Evolutionary conservation across 192 early-diverging fungal genomes (phyloP).

Genomic region (Haplosporangium gracile): DNA sequence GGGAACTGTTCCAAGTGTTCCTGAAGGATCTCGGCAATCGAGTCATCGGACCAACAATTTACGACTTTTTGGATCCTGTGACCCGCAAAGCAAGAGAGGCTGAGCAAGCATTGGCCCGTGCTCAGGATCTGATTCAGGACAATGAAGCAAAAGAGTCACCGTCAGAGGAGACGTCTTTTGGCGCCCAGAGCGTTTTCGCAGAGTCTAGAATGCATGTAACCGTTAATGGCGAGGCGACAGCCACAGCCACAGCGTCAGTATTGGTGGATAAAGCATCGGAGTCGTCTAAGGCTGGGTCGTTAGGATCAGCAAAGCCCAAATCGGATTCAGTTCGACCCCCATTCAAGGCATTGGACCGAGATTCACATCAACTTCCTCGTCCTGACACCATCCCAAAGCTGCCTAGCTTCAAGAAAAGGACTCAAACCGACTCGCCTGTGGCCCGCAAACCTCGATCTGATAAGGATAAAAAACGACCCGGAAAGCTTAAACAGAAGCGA

Average conservation of each 20-base stretch:
- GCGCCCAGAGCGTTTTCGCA: not conserved
- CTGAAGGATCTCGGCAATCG: slow-evolving; percentile 66
- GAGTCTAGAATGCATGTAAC: slow-evolving; percentile 18
- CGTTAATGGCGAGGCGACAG: slow-evolving; percentile 1
- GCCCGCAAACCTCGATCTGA: slow-evolving; percentile 21
- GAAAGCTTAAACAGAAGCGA: slow-evolving; percentile 21
- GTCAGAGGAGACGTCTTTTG: not conserved
- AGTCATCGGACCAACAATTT: slow-evolving; percentile 62
- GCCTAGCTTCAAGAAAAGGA: slow-evolving; percentile 61
- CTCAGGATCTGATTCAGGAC: slow-evolving; percentile 13
- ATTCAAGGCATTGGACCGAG: not conserved
- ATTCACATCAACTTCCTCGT: slow-evolving; percentile 1
- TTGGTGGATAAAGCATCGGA: not conserved
- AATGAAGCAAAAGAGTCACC: not conserved
- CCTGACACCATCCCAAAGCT: slow-evolving; percentile 44
- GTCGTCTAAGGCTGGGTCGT: not conserved
- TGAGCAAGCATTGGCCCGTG: slow-evolving; percentile 7
- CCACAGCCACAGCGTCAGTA: not conserved
- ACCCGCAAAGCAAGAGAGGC: slow-evolving; percentile 35
- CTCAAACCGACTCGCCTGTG: slow-evolving; percentile 19
- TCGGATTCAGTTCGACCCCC: slow-evolving; percentile 11
- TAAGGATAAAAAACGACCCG: slow-evolving; percentile 12
- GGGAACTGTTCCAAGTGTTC: slow-evolving; percentile 66
- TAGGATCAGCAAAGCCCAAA: not conserved
- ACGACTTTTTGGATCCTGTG: slow-evolving; percentile 63